phyloP scores from a whole-genome alignment of 805 yeast genomes.

The Zygosaccharomyces gambellarensis region DNA sequence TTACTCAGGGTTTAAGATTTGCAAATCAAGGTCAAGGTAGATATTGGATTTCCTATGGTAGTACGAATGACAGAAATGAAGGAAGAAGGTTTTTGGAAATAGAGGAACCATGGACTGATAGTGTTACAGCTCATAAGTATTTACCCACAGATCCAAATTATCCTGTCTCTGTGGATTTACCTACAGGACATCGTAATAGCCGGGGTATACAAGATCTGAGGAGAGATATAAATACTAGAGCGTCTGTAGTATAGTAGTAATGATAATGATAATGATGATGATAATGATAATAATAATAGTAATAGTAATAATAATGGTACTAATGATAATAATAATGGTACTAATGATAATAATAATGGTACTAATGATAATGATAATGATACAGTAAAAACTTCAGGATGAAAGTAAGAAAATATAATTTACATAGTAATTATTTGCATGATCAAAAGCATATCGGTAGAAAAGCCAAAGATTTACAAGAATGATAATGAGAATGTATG shows the following conservation, averaged over 20 bases:
- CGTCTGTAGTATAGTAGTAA: constrained; percentile 3
- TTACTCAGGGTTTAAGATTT: constrained; percentile 80
- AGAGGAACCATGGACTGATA: constrained; percentile 26
- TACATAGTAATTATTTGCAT: constrained; percentile 4
- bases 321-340: no score
- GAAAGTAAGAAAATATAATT: background rate
- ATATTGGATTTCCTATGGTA: constrained; percentile 61
- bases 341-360: no score
- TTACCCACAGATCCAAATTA: constrained; percentile 34
- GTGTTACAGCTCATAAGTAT: constrained; percentile 19
- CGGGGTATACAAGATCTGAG: constrained; percentile 22
- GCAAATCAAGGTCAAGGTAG: constrained; percentile 71
- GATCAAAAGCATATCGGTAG: background rate
- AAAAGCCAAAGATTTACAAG: constrained; percentile 3
- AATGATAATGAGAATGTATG: background rate
- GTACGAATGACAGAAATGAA: constrained; percentile 3
- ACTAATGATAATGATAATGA: background rate
- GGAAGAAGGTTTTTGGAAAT: background rate
- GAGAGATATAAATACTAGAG: constrained; percentile 15
- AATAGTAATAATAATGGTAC: no score
- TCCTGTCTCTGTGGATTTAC: constrained; percentile 31
- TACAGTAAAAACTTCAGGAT: background rate
- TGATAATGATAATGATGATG: background rate
- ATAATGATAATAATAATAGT: no score
- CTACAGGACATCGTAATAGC: constrained; percentile 27